A percentile compares a stretch with the other conserved stretches of the same genome.
Conservation (phyloP, 129 eudicot species). For the Saussurea involucrata region DNA sequence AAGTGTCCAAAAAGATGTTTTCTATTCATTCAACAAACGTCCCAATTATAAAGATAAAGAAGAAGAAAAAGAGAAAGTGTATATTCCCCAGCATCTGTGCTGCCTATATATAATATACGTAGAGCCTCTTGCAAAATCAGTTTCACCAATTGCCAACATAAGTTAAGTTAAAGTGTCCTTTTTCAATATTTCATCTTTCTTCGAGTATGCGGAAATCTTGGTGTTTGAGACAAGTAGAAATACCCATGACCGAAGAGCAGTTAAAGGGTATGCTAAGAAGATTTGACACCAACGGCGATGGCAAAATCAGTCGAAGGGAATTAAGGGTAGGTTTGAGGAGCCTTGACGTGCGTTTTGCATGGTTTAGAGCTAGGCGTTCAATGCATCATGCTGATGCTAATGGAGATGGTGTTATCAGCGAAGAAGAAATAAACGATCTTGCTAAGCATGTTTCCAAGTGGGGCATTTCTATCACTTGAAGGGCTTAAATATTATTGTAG, state of each 20-base stretch:
- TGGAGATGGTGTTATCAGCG: conserved; percentile 39
- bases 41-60: not conserved
- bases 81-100: not conserved
- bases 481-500: not conserved
- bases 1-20: not conserved
- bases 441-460: conserved; percentile 27
- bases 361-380: conserved; percentile 33
- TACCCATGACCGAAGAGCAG: conserved; percentile 22
- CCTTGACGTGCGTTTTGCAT: conserved; percentile 24
- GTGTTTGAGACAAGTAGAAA: conserved; percentile 1
- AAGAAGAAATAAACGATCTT: conserved; percentile 32
- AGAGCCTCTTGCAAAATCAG: conserved; percentile 1
- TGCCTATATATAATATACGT: not conserved
- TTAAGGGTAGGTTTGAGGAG: conserved; percentile 34
- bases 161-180: not conserved
- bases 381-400: conserved; percentile 36
- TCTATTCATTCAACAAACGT: not conserved
- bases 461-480: conserved; percentile 18
- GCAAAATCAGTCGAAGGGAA: conserved; percentile 33
- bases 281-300: conserved; percentile 38
- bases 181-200: not conserved
- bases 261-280: conserved; percentile 23
- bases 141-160: conserved; percentile 7
- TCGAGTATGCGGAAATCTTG: not conserved
- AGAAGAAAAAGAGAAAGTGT: not conserved